phyloP scores from a whole-genome alignment of 257 asterid species.

The Lithospermum erythrorhizon region DNA sequence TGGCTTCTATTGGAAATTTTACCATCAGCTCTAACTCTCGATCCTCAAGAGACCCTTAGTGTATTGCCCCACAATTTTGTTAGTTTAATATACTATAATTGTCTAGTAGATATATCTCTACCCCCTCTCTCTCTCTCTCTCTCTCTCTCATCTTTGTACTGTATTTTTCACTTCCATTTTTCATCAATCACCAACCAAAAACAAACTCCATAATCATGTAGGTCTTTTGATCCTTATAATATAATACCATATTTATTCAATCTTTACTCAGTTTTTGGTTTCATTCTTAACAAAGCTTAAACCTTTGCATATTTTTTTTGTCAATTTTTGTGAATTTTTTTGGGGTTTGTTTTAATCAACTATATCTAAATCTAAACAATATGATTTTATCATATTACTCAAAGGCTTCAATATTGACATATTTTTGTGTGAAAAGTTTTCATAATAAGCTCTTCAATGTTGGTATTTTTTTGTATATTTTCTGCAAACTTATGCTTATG shows the following conservation, averaged over 20 bases:
- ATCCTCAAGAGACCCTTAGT: no score
- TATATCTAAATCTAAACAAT: background rate
- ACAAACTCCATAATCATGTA: background rate
- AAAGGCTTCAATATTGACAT: background rate
- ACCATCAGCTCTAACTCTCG: no score
- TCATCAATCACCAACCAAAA: conserved; percentile 1
- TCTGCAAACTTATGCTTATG: conserved; percentile 16
- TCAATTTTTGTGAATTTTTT: no score
- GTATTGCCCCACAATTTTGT: no score
- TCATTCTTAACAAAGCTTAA: background rate
- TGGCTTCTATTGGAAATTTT: no score
- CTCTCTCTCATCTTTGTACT: conserved; percentile 6
- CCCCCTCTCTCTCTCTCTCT: conserved; percentile 10
- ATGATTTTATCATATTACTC: background rate
- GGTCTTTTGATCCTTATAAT: background rate
- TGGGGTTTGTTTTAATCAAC: background rate
- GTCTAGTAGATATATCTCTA: no score
- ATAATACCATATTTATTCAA: background rate
- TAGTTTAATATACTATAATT: no score
- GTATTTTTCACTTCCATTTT: conserved; percentile 2
- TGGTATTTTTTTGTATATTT: background rate
- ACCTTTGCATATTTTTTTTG: background rate
- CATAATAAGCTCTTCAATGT: conserved; percentile 1
- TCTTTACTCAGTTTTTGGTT: no score
- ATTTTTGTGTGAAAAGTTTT: background rate